Percentiles rank a stretch among this genome's conserved stretches.
Conservation (phyloP, 1,284 basidiomycete species). For the Omphalotus olearius region DNA sequence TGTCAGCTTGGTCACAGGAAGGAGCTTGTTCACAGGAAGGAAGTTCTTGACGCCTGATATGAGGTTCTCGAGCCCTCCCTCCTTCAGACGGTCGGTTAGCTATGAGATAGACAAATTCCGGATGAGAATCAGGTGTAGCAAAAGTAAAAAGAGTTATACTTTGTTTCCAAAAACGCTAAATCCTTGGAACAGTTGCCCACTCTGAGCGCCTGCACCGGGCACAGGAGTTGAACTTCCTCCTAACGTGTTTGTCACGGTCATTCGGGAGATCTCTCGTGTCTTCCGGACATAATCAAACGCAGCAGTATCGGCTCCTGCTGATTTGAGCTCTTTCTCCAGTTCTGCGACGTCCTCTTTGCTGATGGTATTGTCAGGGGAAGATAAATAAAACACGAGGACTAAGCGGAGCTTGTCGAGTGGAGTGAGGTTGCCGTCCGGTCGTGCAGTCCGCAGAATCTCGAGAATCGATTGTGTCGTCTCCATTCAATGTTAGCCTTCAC, state of each 20-base stretch:
- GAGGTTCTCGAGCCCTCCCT: constrained; percentile 92
- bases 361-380: constrained; percentile 75
- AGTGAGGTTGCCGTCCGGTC: constrained; percentile 64
- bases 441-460: constrained; percentile 71
- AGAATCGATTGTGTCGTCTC: constrained; percentile 80
- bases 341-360: constrained; percentile 86
- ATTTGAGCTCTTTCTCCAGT: constrained; percentile 82
- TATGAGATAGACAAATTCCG: constrained; percentile 25
- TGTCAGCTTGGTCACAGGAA: constrained; percentile 88
- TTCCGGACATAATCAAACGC: constrained; percentile 93
- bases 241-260: constrained; percentile 71
- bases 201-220: constrained; percentile 61
- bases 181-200: constrained; percentile 82
- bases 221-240: constrained; percentile 73
- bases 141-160: constrained; percentile 40
- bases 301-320: constrained; percentile 74
- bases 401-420: constrained; percentile 89
- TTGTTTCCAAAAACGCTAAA: constrained; percentile 91
- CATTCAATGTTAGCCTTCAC: constrained; percentile 3
- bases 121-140: neutral
- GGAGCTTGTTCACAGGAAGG: constrained; percentile 91
- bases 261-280: constrained; percentile 86
- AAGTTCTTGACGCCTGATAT: constrained; percentile 99
- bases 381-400: constrained; percentile 91
- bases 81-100: constrained; percentile 92